A percentile compares a stretch with the other conserved stretches of the same genome.
phyloP scores from a whole-genome alignment of 2,329 filamentous ascomycete species.

The Pestalotiopsis sp. region DNA sequence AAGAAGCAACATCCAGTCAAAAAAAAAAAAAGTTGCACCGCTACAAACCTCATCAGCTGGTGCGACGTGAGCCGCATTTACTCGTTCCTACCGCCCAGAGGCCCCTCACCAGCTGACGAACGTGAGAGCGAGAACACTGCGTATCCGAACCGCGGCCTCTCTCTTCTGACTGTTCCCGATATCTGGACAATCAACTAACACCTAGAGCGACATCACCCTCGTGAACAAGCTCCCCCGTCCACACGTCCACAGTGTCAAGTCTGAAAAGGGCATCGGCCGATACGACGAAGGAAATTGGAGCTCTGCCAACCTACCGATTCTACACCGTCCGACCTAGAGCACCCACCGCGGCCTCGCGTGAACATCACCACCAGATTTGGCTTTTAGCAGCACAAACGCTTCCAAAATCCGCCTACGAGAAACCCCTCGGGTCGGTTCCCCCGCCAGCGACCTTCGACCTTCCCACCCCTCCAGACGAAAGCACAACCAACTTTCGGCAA shows the following conservation, averaged over 20 bases:
- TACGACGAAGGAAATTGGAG: conserved; percentile 2
- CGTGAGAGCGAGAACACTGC: background rate
- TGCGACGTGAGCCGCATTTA: background rate
- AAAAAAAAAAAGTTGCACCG: background rate
- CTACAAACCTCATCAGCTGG: background rate
- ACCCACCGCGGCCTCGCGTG: background rate
- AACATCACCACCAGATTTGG: conserved; percentile 6
- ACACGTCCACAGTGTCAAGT: background rate
- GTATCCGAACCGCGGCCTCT: background rate
- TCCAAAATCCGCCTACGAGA: background rate
- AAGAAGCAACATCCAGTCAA: background rate
- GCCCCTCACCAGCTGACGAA: background rate
- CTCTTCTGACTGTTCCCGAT: background rate
- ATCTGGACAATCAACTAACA: background rate
- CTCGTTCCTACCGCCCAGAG: background rate
- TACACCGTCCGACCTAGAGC: background rate
- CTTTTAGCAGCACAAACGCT: background rate
- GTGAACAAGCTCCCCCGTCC: background rate
- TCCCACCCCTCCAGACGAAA: background rate
- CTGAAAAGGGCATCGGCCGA: background rate
- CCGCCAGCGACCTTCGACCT: background rate
- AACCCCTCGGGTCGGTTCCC: background rate
- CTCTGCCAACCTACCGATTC: background rate
- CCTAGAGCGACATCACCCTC: background rate
- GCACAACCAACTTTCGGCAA: background rate